Base-by-base conservation (phyloP, 2,329 filamentous ascomycete species). In the Chrysoporthe cubensis region DNA sequence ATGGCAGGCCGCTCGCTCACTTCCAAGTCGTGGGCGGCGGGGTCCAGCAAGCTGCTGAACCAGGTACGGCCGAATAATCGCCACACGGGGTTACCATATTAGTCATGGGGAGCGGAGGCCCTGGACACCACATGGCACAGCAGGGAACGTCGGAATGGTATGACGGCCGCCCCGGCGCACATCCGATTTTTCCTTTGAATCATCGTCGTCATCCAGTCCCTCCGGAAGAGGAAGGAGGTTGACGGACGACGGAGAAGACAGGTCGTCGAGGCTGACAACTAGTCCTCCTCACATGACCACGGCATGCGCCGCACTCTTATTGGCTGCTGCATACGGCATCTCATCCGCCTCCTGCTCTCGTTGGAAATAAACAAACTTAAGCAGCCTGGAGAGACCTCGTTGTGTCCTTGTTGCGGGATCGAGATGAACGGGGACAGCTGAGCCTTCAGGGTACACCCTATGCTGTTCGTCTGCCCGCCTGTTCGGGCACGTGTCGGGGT, bases 191-290 rank as follows among this genome's bases (percentile, higher is more conserved):
- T 58, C 26, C 37, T 16, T 57, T 44, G 60, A 50, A 5, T 4
- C 11, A 57, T 58, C 50, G 52, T 64, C 62, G 62, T 57, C 62
- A 58, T 64, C 21, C 21, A 48, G 37, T 46, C 26, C 4, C 11
- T 3, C 62, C 62, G 13, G 26, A 64, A 44, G 34, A 64, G 62
- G 62, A 64, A 64, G 62, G 62, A 57, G 62, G 48, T 18, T 64
- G 62, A 57, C 52, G 42, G 37, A 64, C 21, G 37, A 44, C 58
- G 21, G 7, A 52, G 18, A 54, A 8, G 32, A 43, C 48, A 42
- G 26, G 34, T 54, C 34, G 61, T 54, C 34, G 48, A 63, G 32
- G 61, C 61, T 54, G 61, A 54, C 34, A 42, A 63, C 16, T 18
- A 54, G 16, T n/a, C 32, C 52, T 57, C 54, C 34, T 40, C 59